Base-by-base conservation (phyloP, 108 stramenopile species). In the Asterionellopsis glacialis region DNA sequence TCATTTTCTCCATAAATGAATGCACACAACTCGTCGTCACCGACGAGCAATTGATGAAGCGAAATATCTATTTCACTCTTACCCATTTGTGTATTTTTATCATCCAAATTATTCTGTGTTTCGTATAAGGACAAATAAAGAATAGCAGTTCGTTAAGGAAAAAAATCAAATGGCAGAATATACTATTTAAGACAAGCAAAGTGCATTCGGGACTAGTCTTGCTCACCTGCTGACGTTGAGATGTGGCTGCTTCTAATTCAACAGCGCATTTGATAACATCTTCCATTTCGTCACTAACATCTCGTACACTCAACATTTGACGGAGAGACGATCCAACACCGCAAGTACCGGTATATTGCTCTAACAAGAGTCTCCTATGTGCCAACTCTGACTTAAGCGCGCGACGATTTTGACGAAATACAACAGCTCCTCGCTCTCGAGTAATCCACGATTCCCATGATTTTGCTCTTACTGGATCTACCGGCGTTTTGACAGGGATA, bases 181-280 rank as follows among this genome's bases (percentile, higher is more conserved):
- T 33, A 7, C 33, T 7, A 33, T 2, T 7, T 33, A 33, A 33
- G 33, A 33, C 33, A 7, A 5, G 33, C 33, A 33, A 7, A 7
- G 33, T 33, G 7, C 7, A 33, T 33, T 33, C 33, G 7, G 33
- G 2, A 7, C 33, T 7, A 33, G 33, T 33, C 33, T 33, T 33
- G 7, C 33, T 33, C 33, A 33, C 47, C 45, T 77, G 75, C 45
- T 81, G 79, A 9, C 87, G 55, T 58, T 75, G 77, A 39, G 81
- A 75, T 70, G 82, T 85, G 12, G 73, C 84, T 16, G 93, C 93
- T 64, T 94, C 93, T 11, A 94, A 64, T 47, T 94, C 93, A 5
- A 94, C 81, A 21, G 93, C 90, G 40, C 80, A 88, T 66, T 79
- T 80, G 28, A 94, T 63, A n/a, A 91, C 74, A 48, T 78, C 74